Evolutionary conservation across 1,139 yeast species (phyloP), one percentile per base, ranked within the genome.

Genomic region (Geotrichum cucujoidarum): DNA sequence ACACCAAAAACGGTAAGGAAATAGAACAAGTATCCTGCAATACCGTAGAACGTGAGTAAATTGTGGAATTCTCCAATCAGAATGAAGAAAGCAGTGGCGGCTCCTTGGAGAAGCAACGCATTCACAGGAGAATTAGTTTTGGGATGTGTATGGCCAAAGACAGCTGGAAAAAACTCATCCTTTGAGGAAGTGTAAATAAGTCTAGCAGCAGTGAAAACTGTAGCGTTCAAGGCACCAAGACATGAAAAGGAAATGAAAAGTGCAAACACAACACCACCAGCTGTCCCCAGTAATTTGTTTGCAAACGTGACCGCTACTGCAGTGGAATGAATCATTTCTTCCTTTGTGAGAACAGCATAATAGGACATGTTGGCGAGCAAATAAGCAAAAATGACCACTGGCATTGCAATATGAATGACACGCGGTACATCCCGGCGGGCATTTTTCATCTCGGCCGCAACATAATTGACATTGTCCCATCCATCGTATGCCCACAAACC

Each of bases 401-500:
- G 72, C 72, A 71, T 68, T 8, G 74, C 69, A 13, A 62, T 59
- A 47, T 65, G 69, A 17, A 70, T 66, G 20, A 69, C 71, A 7
- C 68, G 57, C 0, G 74, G 74, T 16, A 70, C 55, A 46, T 69
- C 73, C 17, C 67, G 51, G 16, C 59, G 52, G 1, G 72, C 62
- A 45, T 69, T 59, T 33, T 61, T 60, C 71, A 70, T 67, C 45
- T 70, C 74, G 1, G 72, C 73, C 4, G 70, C 60, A 30, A 70
- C 69, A 46, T 66, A 70, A 53, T 70, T 70, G 51, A 69, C 62
- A 53, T 71, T 70, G 51, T 70, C 74, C 74, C 74, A 70, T 22
- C 74, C 74, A 47, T 70, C 74, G 49, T 67, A 70, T 1, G 74
- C 74, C 74, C 74, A 70, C 2, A 71, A 57, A 0, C 71, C 74